Conservation (phyloP, 1,284 basidiomycete genomes). For the Austroboletus novae-zelandiae region DNA sequence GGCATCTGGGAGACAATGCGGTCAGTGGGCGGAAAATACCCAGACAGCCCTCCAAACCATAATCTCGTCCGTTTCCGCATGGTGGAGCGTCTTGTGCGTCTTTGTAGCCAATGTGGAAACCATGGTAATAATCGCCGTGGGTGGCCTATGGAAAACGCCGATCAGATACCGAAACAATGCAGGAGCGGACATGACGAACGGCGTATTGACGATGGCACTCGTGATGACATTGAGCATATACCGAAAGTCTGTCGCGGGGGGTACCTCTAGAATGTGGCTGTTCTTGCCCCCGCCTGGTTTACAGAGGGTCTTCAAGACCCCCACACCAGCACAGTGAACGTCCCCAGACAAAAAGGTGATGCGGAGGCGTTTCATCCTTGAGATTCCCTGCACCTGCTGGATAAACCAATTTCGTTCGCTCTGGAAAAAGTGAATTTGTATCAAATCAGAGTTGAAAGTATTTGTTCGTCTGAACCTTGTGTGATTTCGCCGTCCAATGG, state of each 20-base stretch:
- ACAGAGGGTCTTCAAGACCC: slow-evolving; percentile 67
- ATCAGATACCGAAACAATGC: slow-evolving; percentile 2
- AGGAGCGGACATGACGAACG: slow-evolving; percentile 46
- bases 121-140: slow-evolving; percentile 75
- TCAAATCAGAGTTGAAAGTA: neutral
- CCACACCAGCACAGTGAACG: slow-evolving; percentile 87
- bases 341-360: slow-evolving; percentile 89
- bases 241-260: slow-evolving; percentile 63
- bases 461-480: slow-evolving; percentile 54
- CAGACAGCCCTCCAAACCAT: slow-evolving; percentile 54
- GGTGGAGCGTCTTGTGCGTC: slow-evolving; percentile 81
- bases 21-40: neutral
- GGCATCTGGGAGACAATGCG: slow-evolving; percentile 53
- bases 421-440: slow-evolving; percentile 36
- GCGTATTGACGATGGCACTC: slow-evolving; percentile 81
- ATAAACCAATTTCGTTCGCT: slow-evolving; percentile 91
- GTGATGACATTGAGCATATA: slow-evolving; percentile 87
- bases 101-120: slow-evolving; percentile 80
- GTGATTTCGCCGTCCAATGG: slow-evolving; percentile 82
- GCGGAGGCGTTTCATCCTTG: slow-evolving; percentile 58
- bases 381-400: slow-evolving; percentile 71
- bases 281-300: slow-evolving; percentile 31
- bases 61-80: slow-evolving; percentile 75
- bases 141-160: slow-evolving; percentile 51
- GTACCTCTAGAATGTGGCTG: slow-evolving; percentile 47